Evolutionary conservation across 176 grass and related monocot genomes (phyloP), one percentile per base, ranked within the genome.

Genomic region (Ananas comosus): DNA sequence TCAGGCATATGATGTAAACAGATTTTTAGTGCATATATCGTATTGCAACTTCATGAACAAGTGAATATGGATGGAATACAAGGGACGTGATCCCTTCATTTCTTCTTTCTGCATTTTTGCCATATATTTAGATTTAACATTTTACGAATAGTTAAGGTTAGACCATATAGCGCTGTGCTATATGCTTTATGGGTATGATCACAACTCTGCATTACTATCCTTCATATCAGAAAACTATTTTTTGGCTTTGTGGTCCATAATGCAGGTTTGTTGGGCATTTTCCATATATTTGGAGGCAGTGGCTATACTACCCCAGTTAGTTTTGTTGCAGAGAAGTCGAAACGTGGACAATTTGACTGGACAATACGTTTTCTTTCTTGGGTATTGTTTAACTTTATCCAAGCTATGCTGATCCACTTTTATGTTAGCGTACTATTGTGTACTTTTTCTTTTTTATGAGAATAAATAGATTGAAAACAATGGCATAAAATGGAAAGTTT

Each of bases 311-410:
- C 95, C 95, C 1, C 95, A 99, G 80, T 84, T 94, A 71, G 87
- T 99, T 64, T 74, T 99, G 49, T 79, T 99, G 27, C 95, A 99
- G 76, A 88, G 95, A 83, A 86, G 90, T 70, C 76, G 90, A 84
- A 99, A 99, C 82, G 90, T 99, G 21, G 95, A 99, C 75, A 99
- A 94, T 76, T 82, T 99, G 76, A 99, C 95, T 73, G 87, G 95
- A 49, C 89, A 99, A 99, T 99, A 99, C 76, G 65, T 93, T 82
- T 70, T 99, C 29, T 93, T 99, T 56, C 87, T 99, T 14, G 95
- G 95, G 95, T 99, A 91, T 16, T 25, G 0, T 71, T 75, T 17
- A 50, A 9, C 42, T 24, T 11, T 69, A 42, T 4, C 3, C 33
- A 42, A 42, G 33, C 33, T 7, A 42, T 42, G 33, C 33, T 42